A percentile compares a stretch with the other conserved stretches of the same genome.
Evolutionary conservation across 257 asterid genomes (phyloP).

Genomic region (Solanum bulbocastanum): DNA sequence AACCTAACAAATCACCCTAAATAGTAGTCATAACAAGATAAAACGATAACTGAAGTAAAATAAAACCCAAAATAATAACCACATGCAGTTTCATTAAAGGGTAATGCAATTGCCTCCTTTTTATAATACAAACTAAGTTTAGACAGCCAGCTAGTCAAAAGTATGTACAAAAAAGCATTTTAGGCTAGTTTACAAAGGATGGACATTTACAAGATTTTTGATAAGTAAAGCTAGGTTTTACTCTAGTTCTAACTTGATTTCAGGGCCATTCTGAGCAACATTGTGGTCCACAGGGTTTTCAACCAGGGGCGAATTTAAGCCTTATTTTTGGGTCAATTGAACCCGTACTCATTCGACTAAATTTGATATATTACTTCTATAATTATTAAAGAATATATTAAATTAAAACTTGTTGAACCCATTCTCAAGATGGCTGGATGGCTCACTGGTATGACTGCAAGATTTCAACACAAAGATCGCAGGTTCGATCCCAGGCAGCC

Average conservation of each 20-base stretch:
- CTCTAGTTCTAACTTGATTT: constrained; percentile 42
- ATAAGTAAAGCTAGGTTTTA: constrained; percentile 6
- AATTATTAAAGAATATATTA: too few relatives aligned
- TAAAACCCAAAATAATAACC: neutral
- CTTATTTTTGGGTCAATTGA: too few relatives aligned
- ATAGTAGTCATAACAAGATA: neutral
- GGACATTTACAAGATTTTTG: neutral
- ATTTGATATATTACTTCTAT: too few relatives aligned
- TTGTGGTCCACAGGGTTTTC: constrained; percentile 20
- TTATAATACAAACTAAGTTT: neutral
- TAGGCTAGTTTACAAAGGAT: constrained; percentile 4
- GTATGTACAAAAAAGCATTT: neutral
- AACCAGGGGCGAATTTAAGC: too few relatives aligned
- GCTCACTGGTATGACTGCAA: too few relatives aligned
- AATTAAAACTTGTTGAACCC: too few relatives aligned
- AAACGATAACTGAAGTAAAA: neutral
- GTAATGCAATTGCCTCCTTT: neutral
- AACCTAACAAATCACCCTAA: neutral
- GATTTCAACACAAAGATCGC: too few relatives aligned
- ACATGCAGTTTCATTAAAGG: neutral
- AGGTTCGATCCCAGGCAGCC: too few relatives aligned
- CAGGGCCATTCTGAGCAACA: constrained; percentile 7
- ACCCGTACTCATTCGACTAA: too few relatives aligned
- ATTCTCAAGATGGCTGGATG: too few relatives aligned
- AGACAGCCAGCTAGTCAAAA: neutral